phyloP scores from a whole-genome alignment of 192 early-diverging fungal species.

The Mortierella antarctica region DNA sequence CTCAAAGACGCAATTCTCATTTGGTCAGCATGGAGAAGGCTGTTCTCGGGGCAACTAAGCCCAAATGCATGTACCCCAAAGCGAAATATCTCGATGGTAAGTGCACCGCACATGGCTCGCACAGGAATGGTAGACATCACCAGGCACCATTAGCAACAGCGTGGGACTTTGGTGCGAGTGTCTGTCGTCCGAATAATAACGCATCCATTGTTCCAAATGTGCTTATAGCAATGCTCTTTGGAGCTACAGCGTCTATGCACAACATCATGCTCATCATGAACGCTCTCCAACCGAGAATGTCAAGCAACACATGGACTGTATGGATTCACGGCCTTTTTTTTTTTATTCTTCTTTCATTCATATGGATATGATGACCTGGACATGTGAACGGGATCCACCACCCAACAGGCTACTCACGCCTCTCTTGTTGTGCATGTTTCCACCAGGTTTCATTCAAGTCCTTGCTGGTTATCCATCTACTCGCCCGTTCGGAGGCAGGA shows the following conservation, averaged over 20 bases:
- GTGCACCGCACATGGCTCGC: background rate
- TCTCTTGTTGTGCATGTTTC: background rate
- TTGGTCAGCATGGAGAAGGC: slow-evolving; percentile 59
- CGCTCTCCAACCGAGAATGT: slow-evolving; percentile 42
- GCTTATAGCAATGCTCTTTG: slow-evolving; percentile 39
- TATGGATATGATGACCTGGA: no score
- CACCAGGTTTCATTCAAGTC: slow-evolving; percentile 71
- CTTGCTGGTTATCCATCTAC: slow-evolving; percentile 75
- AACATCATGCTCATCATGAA: slow-evolving; percentile 55
- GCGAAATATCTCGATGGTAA: slow-evolving; percentile 91
- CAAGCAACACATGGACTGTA: slow-evolving; percentile 55
- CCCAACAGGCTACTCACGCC: background rate
- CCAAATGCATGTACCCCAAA: slow-evolving; percentile 94
- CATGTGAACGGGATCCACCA: no score
- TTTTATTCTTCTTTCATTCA: background rate
- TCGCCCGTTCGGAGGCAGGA: slow-evolving; percentile 76
- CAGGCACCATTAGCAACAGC: no score
- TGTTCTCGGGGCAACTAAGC: slow-evolving; percentile 81
- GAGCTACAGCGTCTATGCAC: slow-evolving; percentile 43
- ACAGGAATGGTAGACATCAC: no score
- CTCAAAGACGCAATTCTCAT: no score
- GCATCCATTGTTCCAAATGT: background rate
- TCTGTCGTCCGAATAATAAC: background rate
- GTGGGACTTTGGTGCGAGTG: background rate
- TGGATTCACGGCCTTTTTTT: background rate